Conservation (phyloP, 371 early-diverging fungal genomes). For the Actinomortierella wolfii region DNA sequence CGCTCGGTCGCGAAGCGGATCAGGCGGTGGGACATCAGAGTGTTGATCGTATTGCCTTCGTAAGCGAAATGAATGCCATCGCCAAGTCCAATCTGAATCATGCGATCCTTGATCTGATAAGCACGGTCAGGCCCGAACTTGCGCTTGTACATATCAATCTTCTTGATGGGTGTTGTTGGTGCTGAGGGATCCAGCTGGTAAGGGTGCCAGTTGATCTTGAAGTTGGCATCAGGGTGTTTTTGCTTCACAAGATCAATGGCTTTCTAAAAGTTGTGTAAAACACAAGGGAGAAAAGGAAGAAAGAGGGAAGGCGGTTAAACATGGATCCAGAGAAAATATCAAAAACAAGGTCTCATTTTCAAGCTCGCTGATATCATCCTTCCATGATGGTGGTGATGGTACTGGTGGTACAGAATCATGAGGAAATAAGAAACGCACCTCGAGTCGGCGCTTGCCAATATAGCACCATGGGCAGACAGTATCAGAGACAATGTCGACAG, state of each 20-base stretch:
- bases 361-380: no score
- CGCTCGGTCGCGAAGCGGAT: slow-evolving; percentile 58
- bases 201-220: slow-evolving; percentile 65
- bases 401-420: no score
- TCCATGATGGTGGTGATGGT: no score
- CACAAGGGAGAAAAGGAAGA: neutral
- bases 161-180: slow-evolving; percentile 49
- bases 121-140: slow-evolving; percentile 65
- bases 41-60: slow-evolving; percentile 67
- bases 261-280: slow-evolving; percentile 24
- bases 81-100: slow-evolving; percentile 57
- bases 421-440: no score
- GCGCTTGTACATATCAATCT: slow-evolving; percentile 52
- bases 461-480: slow-evolving; percentile 73
- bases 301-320: neutral
- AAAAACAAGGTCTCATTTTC: neutral
- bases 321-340: neutral
- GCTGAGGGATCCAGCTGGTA: slow-evolving; percentile 38
- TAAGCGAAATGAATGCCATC: slow-evolving; percentile 68
- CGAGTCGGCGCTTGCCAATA: slow-evolving; percentile 70
- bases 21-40: slow-evolving; percentile 71
- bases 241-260: slow-evolving; percentile 57
- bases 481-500: slow-evolving; percentile 60
- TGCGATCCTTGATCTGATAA: slow-evolving; percentile 51
- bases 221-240: slow-evolving; percentile 53